A percentile compares a stretch with the other conserved stretches of the same genome.
Evolutionary conservation across 2,329 filamentous ascomycete genomes (phyloP).

Genomic region (Calonectria naviculata): DNA sequence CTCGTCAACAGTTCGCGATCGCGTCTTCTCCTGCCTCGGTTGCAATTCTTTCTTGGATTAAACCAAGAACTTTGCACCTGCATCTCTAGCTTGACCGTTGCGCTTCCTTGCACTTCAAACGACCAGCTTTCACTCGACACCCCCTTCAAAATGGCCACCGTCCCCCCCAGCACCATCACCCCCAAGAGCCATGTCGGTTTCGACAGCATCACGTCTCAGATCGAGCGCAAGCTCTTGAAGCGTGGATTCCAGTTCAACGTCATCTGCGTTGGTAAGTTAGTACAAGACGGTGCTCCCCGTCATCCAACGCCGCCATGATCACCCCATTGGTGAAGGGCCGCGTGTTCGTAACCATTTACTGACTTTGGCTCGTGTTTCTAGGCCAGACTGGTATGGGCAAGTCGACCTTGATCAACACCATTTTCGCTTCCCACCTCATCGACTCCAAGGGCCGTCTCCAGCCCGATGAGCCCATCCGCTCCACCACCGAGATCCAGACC

Average conservation of each 20-base stretch:
- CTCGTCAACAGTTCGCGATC: conserved; percentile 34
- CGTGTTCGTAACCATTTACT: conserved; percentile 25
- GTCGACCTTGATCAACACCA: conserved; percentile 99
- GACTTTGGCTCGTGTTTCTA: conserved; percentile 50
- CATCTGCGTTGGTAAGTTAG: conserved; percentile 93
- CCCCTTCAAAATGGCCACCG: conserved; percentile 63
- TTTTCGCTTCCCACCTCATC: conserved; percentile 99
- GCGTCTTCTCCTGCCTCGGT: conserved; percentile 30
- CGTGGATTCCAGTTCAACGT: conserved; percentile 99
- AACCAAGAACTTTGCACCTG: conserved; percentile 31
- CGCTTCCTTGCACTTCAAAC: conserved; percentile 45
- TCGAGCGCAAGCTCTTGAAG: conserved; percentile 99
- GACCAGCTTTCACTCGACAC: conserved; percentile 34
- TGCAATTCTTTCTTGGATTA: conserved; percentile 43
- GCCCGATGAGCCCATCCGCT: conserved; percentile 92
- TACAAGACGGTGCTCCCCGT: background rate
- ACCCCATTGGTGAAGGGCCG: conserved; percentile 29
- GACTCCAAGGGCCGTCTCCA: conserved; percentile 96
- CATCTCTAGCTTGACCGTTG: conserved; percentile 38
- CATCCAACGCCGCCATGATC: conserved; percentile 26
- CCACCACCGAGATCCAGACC: conserved; percentile 97
- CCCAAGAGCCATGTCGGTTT: conserved; percentile 99
- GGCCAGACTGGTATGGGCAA: conserved; percentile 99
- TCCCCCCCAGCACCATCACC: conserved; percentile 80
- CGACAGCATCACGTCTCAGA: conserved; percentile 99